phyloP scores from a whole-genome alignment of 345 rosid genomes.

The Eucalyptus virginea region DNA sequence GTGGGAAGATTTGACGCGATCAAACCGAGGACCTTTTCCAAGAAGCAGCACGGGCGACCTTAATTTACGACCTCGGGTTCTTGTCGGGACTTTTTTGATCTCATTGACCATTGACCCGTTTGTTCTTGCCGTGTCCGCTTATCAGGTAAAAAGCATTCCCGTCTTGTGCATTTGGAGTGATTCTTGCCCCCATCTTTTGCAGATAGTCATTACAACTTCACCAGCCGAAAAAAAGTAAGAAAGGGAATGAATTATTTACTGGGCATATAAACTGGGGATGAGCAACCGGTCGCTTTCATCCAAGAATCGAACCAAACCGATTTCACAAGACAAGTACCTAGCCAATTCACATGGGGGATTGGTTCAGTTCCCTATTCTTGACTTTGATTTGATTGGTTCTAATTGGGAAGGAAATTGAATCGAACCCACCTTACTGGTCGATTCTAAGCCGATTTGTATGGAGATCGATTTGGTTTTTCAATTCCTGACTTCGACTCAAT shows the following conservation, averaged over 20 bases:
- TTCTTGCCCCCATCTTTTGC: background rate
- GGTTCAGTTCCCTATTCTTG: background rate
- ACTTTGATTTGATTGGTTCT: background rate
- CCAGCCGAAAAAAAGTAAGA: background rate
- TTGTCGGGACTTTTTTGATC: background rate
- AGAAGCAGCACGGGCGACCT: background rate
- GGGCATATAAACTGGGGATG: background rate
- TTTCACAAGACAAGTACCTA: no score
- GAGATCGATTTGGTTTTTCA: no score
- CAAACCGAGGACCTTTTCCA: background rate
- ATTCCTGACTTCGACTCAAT: background rate
- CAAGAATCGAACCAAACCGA: background rate
- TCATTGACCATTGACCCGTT: background rate
- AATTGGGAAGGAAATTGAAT: rapidly evolving
- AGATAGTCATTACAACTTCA: background rate
- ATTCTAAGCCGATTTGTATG: no score
- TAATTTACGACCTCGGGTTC: background rate
- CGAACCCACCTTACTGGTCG: background rate
- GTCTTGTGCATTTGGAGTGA: background rate
- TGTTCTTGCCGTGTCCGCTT: background rate
- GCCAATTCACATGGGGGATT: background rate
- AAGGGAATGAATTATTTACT: background rate
- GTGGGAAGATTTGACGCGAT: background rate
- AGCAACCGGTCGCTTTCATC: background rate
- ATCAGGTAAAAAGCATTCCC: background rate